Percentiles rank a stretch among this genome's conserved stretches.
phyloP scores from a whole-genome alignment of 202 grass and related monocot genomes.

The Elaeis oleifera region DNA sequence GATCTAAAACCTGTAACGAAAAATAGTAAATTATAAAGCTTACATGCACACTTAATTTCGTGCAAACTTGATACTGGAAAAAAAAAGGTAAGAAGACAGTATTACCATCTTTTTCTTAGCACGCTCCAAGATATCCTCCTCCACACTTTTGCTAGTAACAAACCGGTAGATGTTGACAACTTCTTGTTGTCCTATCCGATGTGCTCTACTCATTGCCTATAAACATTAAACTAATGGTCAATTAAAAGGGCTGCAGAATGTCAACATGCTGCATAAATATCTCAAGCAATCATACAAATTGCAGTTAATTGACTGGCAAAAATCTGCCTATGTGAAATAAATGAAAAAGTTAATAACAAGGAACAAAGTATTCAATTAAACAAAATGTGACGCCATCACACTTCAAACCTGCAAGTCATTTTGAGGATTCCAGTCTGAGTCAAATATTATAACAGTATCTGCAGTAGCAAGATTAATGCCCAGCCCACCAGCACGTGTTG shows the following conservation, averaged over 20 bases:
- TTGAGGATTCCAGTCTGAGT: slow-evolving; percentile 99
- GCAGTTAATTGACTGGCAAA: no score
- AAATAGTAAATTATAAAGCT: slow-evolving; percentile 10
- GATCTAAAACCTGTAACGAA: slow-evolving; percentile 84
- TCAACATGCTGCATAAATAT: no score
- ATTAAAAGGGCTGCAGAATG: no score
- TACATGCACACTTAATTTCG: not conserved
- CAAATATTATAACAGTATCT: slow-evolving; percentile 97
- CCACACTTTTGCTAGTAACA: slow-evolving; percentile 96
- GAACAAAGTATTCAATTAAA: no score
- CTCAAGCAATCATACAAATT: no score
- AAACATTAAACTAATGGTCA: not conserved
- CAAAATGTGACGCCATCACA: not conserved
- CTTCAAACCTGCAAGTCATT: slow-evolving; percentile 86
- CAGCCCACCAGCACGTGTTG: slow-evolving; percentile 94
- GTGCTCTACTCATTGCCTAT: slow-evolving; percentile 99
- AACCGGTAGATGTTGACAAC: slow-evolving; percentile 98
- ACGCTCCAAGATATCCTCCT: slow-evolving; percentile 98
- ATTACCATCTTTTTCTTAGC: slow-evolving; percentile 95
- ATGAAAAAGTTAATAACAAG: no score
- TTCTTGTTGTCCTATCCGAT: slow-evolving; percentile 98
- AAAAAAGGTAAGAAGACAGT: slow-evolving; percentile 1
- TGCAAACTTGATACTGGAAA: slow-evolving; percentile 14
- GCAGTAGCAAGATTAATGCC: slow-evolving; percentile 99
- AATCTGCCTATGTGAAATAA: no score